Base-by-base conservation (phyloP, 2,329 filamentous ascomycete species). In the Fusarium albidum region DNA sequence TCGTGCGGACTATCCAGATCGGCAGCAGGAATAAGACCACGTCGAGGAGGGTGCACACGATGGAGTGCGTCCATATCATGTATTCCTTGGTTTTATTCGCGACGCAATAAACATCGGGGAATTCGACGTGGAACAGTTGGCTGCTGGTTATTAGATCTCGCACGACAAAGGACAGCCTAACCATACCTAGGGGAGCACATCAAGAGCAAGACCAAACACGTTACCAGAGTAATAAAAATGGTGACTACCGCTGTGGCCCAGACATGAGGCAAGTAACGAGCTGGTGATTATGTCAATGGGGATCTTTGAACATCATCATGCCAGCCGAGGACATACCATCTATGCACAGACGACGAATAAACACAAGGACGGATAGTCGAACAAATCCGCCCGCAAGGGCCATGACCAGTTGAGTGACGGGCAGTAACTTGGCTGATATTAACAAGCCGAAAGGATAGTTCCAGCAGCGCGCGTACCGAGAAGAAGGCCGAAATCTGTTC, bases 1-100 rank as follows among this genome's bases (percentile, higher is more conserved):
- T 74, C 27, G 39, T 63, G 28, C 67, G 62, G 32, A 77, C 71
- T 10, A 75, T 66, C 69, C 69, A 75, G 29, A 73, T 67, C 5
- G 73, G 73, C 11, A 76, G 57, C 2, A 64, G 49, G 14, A 75
- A 61, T 5, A 75, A 67, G 15, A 66, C 59, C 7, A 71, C 47
- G 47, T 76, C 75, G 10, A 74, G 56, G 32, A 68, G 59, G 27
- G 75, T 63, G 29, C 69, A 68, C n/a, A 69, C 45, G 28, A 63
- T 49, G 18, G 64, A 63, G 40, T 73, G 69, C 1, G 60, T 61
- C 26, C 64, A 58, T 67, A 75, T 69, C 63, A 75, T 69, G 14
- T 49, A 37, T 6, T 47, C 47, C 14, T 55, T 48, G 9, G 26
- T 41, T 6, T 42, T 12, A 13, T 55, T 58, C 34, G 32, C 39